phyloP scores from a whole-genome alignment of 2,329 filamentous ascomycete species.

The Aspergillus fischeri region DNA sequence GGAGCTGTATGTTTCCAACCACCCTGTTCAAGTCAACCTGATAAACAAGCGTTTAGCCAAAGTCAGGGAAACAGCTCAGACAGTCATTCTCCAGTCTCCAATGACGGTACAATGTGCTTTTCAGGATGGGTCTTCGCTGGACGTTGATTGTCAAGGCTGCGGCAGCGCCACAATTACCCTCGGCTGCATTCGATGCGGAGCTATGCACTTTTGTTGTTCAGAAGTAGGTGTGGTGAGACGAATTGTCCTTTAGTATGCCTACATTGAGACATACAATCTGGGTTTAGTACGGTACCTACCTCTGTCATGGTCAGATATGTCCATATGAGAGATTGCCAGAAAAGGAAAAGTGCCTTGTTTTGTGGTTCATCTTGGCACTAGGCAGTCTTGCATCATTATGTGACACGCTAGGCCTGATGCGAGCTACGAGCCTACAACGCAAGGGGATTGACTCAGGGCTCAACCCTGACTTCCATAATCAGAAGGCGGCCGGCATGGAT shows the following conservation, averaged over 20 bases:
- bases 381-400: slow-evolving; percentile 1
- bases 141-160: background rate
- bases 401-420: slow-evolving; percentile 19
- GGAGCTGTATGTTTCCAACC: background rate
- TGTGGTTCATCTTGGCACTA: background rate
- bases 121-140: background rate
- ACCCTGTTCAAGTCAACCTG: background rate
- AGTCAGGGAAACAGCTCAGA: background rate
- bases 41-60: background rate
- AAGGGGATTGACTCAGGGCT: slow-evolving; percentile 24
- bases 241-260: background rate
- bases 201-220: background rate
- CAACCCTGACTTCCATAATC: background rate
- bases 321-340: background rate
- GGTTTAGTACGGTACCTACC: background rate
- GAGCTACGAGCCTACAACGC: slow-evolving; percentile 19
- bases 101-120: background rate
- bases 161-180: background rate
- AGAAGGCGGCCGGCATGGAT: background rate
- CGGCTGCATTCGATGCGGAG: background rate
- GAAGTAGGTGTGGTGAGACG: background rate
- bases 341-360: background rate
- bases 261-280: background rate
- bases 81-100: background rate
- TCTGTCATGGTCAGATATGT: background rate